phyloP scores from a whole-genome alignment of 2,329 filamentous ascomycete species.

The Pyrenophora graminea region DNA sequence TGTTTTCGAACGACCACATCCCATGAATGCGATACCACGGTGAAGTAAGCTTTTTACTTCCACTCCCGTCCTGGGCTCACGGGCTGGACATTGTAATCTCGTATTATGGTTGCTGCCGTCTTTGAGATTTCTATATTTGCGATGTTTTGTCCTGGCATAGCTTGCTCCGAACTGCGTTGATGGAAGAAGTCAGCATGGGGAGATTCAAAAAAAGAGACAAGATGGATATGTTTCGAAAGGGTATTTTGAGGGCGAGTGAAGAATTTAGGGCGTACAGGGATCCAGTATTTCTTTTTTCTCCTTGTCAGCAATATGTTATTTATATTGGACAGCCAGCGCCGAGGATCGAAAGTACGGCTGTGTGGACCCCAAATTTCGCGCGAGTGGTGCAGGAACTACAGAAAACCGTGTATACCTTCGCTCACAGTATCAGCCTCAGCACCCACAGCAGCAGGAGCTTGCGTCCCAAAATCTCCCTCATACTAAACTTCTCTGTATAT shows the following conservation, averaged over 20 bases:
- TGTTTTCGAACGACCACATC: conserved; percentile 2
- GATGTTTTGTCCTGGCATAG: conserved; percentile 45
- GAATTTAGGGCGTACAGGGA: neutral
- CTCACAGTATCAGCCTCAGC: conserved; percentile 48
- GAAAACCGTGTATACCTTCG: conserved; percentile 41
- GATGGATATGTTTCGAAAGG: neutral
- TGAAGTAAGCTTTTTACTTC: conserved; percentile 43
- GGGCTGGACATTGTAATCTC: conserved; percentile 41
- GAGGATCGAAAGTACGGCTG: neutral
- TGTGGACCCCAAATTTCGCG: conserved; percentile 1
- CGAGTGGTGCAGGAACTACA: conserved; percentile 29
- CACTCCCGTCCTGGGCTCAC: conserved; percentile 34
- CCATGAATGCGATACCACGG: conserved; percentile 36
- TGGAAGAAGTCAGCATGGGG: neutral
- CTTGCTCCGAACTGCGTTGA: conserved; percentile 42
- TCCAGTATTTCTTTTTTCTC: neutral
- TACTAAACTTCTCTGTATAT: conserved; percentile 41
- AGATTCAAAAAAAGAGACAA: accelerated
- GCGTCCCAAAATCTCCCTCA: conserved; percentile 41
- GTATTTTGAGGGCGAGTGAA: too few relatives aligned
- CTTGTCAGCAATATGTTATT: neutral
- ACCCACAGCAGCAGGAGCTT: conserved; percentile 44
- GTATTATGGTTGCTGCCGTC: conserved; percentile 37
- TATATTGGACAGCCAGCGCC: neutral
- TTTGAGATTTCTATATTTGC: conserved; percentile 46